Conservation (phyloP, 2,329 filamentous ascomycete species). For the Colletotrichum incanum region DNA sequence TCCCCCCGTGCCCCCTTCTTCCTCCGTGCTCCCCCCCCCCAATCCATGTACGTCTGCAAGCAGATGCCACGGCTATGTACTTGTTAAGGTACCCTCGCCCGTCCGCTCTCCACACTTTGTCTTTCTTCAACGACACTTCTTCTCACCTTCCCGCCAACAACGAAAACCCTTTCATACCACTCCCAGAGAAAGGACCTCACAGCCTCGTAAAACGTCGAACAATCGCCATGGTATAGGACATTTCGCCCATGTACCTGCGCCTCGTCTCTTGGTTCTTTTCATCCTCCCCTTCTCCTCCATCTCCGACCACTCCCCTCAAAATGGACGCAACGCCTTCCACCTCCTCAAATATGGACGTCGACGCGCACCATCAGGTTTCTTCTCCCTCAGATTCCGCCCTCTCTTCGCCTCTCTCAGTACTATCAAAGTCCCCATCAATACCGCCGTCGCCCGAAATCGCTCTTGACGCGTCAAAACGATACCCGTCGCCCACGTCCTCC, state of each 20-base stretch:
- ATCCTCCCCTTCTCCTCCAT: constrained; percentile 16
- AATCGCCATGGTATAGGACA: constrained; percentile 42
- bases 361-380: constrained; percentile 28
- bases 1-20: constrained; percentile 6
- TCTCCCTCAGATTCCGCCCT: constrained; percentile 57
- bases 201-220: constrained; percentile 16
- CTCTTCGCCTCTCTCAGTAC: constrained; percentile 69
- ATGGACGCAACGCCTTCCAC: constrained; percentile 32
- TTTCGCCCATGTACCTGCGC: constrained; percentile 36
- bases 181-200: constrained; percentile 26
- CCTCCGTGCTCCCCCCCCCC: constrained; percentile 20
- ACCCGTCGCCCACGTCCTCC: constrained; percentile 65
- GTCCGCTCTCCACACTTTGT: constrained; percentile 42
- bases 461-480: constrained; percentile 60
- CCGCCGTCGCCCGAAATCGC: constrained; percentile 60
- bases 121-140: constrained; percentile 44
- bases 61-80: constrained; percentile 34
- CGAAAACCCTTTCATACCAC: constrained; percentile 40
- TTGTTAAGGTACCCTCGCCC: constrained; percentile 43
- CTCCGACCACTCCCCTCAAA: constrained; percentile 34
- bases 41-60: constrained; percentile 38
- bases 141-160: constrained; percentile 30
- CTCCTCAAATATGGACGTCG: constrained; percentile 39
- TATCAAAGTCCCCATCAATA: constrained; percentile 68
- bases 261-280: constrained; percentile 21